Conservation (phyloP, 1,284 basidiomycete genomes). For the Crepidotus sp. region DNA sequence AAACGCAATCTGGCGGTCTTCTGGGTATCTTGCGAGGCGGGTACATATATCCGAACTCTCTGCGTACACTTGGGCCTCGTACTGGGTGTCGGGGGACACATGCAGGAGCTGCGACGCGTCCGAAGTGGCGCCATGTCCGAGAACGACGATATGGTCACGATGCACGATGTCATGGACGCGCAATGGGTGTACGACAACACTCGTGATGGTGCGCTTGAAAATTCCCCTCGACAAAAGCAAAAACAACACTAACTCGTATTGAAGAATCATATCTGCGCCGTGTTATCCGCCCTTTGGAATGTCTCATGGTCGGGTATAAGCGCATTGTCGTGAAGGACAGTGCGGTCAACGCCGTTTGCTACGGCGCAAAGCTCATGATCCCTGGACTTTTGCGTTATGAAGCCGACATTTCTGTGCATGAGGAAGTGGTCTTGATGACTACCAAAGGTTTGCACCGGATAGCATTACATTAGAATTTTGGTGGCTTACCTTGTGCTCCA, state of each 20-base stretch:
- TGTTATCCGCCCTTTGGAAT: slow-evolving; percentile 92
- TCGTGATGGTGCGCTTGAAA: slow-evolving; percentile 71
- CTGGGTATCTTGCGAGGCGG: slow-evolving; percentile 98
- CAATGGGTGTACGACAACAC: slow-evolving; percentile 99
- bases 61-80: slow-evolving; percentile 96
- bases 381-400: slow-evolving; percentile 97
- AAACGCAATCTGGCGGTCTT: slow-evolving; percentile 96
- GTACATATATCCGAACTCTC: slow-evolving; percentile 96
- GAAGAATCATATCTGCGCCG: slow-evolving; percentile 93
- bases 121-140: slow-evolving; percentile 94
- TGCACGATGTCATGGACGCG: slow-evolving; percentile 99
- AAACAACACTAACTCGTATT: slow-evolving; percentile 8
- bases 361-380: slow-evolving; percentile 99
- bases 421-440: slow-evolving; percentile 99
- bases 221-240: neutral
- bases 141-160: slow-evolving; percentile 97
- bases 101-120: slow-evolving; percentile 97
- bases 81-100: slow-evolving; percentile 96
- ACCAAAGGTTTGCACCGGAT: slow-evolving; percentile 67
- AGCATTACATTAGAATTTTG: neutral
- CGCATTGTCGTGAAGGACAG: slow-evolving; percentile 99
- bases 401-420: slow-evolving; percentile 89
- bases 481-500: slow-evolving; percentile 11
- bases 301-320: slow-evolving; percentile 92
- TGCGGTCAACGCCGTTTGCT: slow-evolving; percentile 98